Evolutionary conservation across 257 asterid genomes (phyloP).

Genomic region (Marsdenia floribunda): DNA sequence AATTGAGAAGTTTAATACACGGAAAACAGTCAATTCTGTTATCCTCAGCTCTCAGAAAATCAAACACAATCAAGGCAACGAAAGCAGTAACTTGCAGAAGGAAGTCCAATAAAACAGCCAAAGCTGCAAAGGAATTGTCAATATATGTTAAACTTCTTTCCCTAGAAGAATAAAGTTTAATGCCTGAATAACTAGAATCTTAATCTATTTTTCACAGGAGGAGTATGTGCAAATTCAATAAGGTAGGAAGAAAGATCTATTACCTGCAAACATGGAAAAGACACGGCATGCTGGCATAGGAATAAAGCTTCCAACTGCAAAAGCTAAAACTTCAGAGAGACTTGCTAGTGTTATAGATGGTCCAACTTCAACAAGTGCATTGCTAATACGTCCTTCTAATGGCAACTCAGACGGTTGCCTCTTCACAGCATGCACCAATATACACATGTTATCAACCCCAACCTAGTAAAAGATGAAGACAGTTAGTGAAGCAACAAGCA

Average conservation of each 20-base stretch:
- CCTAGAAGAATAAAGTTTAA: conserved; percentile 7
- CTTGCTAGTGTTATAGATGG: conserved; percentile 98
- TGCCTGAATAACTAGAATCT: background rate
- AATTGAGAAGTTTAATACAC: conserved; percentile 56
- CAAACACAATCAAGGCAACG: conserved; percentile 90
- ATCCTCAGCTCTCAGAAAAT: conserved; percentile 93
- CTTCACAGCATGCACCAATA: conserved; percentile 94
- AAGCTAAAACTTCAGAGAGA: conserved; percentile 91
- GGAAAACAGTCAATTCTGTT: conserved; percentile 91
- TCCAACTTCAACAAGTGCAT: conserved; percentile 98
- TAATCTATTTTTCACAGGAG: background rate
- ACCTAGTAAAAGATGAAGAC: conserved; percentile 48
- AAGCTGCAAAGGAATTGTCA: conserved; percentile 53
- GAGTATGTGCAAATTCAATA: background rate
- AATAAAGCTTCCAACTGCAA: conserved; percentile 99
- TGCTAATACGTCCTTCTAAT: conserved; percentile 89
- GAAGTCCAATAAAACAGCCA: conserved; percentile 96
- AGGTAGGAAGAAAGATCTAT: conserved; percentile 14
- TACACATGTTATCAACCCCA: conserved; percentile 99
- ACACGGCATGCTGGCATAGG: conserved; percentile 99
- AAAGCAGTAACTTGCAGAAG: conserved; percentile 98
- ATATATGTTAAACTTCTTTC: conserved; percentile 1
- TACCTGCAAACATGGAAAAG: conserved; percentile 99
- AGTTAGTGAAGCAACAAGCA: conserved; percentile 2
- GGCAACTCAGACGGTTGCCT: conserved; percentile 90